These are phyloP conservation scores for Encephalitozoon romaleae DNA, from an alignment of 371 early-diverging fungal species.

Conservation along the genomic window DNA sequence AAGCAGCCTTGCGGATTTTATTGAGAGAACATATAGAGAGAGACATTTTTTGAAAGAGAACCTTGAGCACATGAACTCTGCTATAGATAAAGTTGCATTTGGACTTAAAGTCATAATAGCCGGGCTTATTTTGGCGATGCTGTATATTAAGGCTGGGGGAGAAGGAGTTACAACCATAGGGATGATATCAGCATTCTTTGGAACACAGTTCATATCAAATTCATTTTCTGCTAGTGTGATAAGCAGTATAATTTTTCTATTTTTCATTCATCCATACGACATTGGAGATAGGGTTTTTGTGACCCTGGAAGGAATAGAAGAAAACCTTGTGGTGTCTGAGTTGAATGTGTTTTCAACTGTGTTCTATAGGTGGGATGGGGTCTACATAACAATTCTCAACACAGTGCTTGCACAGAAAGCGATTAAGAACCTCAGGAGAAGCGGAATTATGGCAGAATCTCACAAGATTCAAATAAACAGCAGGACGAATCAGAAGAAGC, in stretches of 20 bases:
- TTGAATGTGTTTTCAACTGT: conserved; percentile 61
- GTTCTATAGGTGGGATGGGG: conserved; percentile 61
- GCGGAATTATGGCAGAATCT: conserved; percentile 56
- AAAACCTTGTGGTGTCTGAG: conserved; percentile 61
- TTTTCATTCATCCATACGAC: conserved; percentile 62
- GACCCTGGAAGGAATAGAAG: conserved; percentile 47
- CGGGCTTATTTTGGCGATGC: conserved; percentile 28
- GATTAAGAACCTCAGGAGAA: conserved; percentile 60
- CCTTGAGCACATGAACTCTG: conserved; percentile 57
- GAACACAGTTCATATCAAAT: conserved; percentile 57
- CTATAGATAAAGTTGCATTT: conserved; percentile 49
- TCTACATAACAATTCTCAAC: conserved; percentile 60
- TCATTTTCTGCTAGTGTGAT: conserved; percentile 54
- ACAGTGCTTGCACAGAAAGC: conserved; percentile 47
- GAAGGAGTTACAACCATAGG: conserved; percentile 26
- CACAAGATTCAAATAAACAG: conserved; percentile 57
- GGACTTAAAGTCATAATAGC: conserved; percentile 40
- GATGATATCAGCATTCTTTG: conserved; percentile 58
- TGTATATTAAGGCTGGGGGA: conserved; percentile 36
- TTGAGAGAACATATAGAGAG: conserved; percentile 56
- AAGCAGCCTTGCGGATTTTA: conserved; percentile 38
- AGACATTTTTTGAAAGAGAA: conserved; percentile 53
- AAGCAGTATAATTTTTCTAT: conserved; percentile 59
- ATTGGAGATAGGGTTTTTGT: conserved; percentile 61
- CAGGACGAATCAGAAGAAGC: conserved; percentile 50